Conservation (phyloP, 1,284 basidiomycete species). For the Agroathelia rolfsii region DNA sequence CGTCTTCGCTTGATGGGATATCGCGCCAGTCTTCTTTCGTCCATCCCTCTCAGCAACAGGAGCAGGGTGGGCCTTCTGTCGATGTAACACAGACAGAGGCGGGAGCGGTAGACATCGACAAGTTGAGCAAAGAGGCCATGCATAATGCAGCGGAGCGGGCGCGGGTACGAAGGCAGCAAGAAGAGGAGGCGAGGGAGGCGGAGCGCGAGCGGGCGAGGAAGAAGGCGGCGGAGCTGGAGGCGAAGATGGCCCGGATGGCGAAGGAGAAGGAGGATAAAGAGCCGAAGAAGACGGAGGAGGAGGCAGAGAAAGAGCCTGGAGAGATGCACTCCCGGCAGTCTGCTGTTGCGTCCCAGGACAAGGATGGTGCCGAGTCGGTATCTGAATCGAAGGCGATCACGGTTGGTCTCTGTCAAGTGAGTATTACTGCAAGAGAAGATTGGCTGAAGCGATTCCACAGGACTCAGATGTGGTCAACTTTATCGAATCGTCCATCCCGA, state of each 20-base stretch:
- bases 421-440: too few relatives aligned
- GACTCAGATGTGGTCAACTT: slow-evolving; percentile 28
- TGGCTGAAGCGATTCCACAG: slow-evolving; percentile 16
- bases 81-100: too few relatives aligned
- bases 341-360: too few relatives aligned
- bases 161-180: slow-evolving; percentile 66
- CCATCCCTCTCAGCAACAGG: slow-evolving; percentile 32
- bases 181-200: slow-evolving; percentile 79
- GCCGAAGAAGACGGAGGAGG: slow-evolving; percentile 17
- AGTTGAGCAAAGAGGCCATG: slow-evolving; percentile 77
- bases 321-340: slow-evolving; percentile 8
- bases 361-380: too few relatives aligned
- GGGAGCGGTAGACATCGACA: slow-evolving; percentile 59
- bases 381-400: too few relatives aligned
- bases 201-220: slow-evolving; percentile 75
- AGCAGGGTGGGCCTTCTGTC: slow-evolving; percentile 28
- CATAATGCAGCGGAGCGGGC: slow-evolving; percentile 85
- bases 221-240: slow-evolving; percentile 83
- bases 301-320: slow-evolving; percentile 8
- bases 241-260: slow-evolving; percentile 48
- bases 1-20: slow-evolving; percentile 7
- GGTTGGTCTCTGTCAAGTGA: too few relatives aligned
- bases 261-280: slow-evolving; percentile 35
- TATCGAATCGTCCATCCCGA: too few relatives aligned
- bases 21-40: slow-evolving; percentile 20